Conservation (phyloP, 257 asterid species). For the Salvia miltiorrhiza region DNA sequence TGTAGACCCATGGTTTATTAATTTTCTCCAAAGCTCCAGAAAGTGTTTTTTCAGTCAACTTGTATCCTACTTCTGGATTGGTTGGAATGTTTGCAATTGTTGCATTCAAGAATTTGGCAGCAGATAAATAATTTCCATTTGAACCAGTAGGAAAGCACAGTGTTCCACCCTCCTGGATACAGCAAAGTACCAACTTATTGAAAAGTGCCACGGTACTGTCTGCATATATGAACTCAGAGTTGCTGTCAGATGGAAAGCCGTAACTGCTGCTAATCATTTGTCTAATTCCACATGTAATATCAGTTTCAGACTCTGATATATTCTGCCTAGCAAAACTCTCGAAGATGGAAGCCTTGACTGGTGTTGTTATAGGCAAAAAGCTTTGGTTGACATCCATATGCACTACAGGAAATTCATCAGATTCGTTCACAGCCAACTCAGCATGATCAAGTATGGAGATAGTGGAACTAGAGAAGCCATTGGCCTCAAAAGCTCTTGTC, state of each 20-base stretch:
- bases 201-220: slow-evolving; percentile 47
- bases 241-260: slow-evolving; percentile 52
- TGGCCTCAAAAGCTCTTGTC: slow-evolving; percentile 41
- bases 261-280: slow-evolving; percentile 56
- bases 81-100: slow-evolving; percentile 50
- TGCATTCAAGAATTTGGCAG: slow-evolving; percentile 77
- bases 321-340: slow-evolving; percentile 97
- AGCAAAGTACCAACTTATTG: slow-evolving; percentile 77
- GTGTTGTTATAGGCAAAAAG: slow-evolving; percentile 80
- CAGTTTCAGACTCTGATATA: slow-evolving; percentile 76
- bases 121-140: slow-evolving; percentile 78
- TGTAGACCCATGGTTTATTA: slow-evolving; percentile 78
- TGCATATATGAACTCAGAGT: slow-evolving; percentile 62
- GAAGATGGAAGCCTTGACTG: slow-evolving; percentile 86
- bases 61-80: slow-evolving; percentile 55
- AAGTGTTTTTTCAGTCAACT: slow-evolving; percentile 61
- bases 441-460: slow-evolving; percentile 65
- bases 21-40: slow-evolving; percentile 39
- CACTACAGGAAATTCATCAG: slow-evolving; percentile 50
- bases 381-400: slow-evolving; percentile 94
- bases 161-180: slow-evolving; percentile 86
- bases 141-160: slow-evolving; percentile 86
- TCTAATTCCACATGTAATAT: slow-evolving; percentile 57
- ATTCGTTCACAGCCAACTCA: slow-evolving; percentile 63
- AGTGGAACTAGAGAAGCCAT: slow-evolving; percentile 64